Evolutionary conservation across 192 early-diverging fungal species (phyloP), one percentile per base, ranked within the genome.

Genomic region (Chytriomyces sp.): DNA sequence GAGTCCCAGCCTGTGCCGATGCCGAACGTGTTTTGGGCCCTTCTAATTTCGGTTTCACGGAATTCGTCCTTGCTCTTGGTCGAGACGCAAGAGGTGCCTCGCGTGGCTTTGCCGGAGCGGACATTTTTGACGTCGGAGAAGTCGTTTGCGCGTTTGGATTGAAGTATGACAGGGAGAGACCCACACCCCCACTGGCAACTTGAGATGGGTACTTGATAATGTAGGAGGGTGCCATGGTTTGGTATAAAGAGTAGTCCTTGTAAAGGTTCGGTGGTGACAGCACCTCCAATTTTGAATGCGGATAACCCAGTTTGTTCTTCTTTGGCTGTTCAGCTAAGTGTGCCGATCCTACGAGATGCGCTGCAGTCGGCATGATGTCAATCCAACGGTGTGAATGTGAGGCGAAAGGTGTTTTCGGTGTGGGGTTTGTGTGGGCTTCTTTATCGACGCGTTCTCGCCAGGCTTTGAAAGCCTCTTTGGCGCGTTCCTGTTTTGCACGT

Each of bases 301-400:
- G 44, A 49, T 49, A 49, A 19, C 14, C 44, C 22, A 40, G 12
- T 41, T 39, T 39, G 25, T 19, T 41, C 62, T 8, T 19, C 22
- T 19, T 7, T 39, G 14, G 39, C 6, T 36, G 58, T 33, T 26
- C 17, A 7, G 17, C n/a, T n/a, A n/a, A n/a, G n/a, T n/a, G n/a
- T n/a, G n/a, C 32, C 6, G 58, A 36, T 32, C 25, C 30, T 7
- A 36, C 10, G 41, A 10, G 7, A 19, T 7, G 41, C 8, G 41
- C 41, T 6, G 58, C 32, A 39, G 0, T 0, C 12, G 65, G 28
- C 14, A 68, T 52, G 28, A 68, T 56, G 39, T 68, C 65, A 36
- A 68, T 52, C 65, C 65, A 68, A 22, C 65, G 65, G 30, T 54
- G 44, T 4, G 65, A 28, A 32, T 68, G 65, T 4, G 30, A 8